Evolutionary conservation across 2,329 filamentous ascomycete genomes (phyloP).

Genomic region (Aspergillus sp.): DNA sequence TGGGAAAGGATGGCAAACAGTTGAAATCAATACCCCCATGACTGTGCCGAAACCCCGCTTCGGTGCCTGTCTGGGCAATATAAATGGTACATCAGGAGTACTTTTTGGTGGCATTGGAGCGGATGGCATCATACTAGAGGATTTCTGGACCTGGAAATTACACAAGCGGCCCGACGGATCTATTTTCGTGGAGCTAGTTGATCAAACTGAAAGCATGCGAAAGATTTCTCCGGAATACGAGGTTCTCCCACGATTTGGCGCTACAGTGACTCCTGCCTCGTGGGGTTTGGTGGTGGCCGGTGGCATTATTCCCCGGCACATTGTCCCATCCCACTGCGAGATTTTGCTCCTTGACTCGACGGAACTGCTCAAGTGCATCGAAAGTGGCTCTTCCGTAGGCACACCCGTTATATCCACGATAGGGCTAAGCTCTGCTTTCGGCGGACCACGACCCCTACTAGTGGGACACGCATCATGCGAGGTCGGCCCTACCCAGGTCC

Average conservation of each 20-base stretch:
- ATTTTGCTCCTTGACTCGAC: constrained; percentile 45
- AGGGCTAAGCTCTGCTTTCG: constrained; percentile 25
- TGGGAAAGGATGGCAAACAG: constrained; percentile 51
- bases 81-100: constrained; percentile 56
- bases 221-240: constrained; percentile 27
- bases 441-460: constrained; percentile 62
- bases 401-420: constrained; percentile 28
- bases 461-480: constrained; percentile 63
- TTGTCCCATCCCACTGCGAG: constrained; percentile 51
- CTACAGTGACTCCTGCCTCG: constrained; percentile 48
- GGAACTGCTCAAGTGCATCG: constrained; percentile 19
- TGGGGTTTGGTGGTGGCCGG: constrained; percentile 53
- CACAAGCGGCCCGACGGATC: constrained; percentile 38
- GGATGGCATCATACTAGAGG: constrained; percentile 62
- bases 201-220: constrained; percentile 26
- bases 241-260: constrained; percentile 50
- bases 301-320: constrained; percentile 45
- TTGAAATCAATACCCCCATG: constrained; percentile 31
- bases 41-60: constrained; percentile 52
- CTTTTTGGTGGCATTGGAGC: constrained; percentile 69
- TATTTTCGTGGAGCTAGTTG: constrained; percentile 24
- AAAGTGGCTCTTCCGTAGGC: constrained; percentile 18
- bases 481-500: constrained; percentile 50
- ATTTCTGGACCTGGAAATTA: constrained; percentile 66
- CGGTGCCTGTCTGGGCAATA: constrained; percentile 51